A percentile compares a stretch with the other conserved stretches of the same genome.
These are phyloP conservation scores for Mimosa bimucronata DNA, from an alignment of 306 rosid species.

Conservation along the genomic window DNA sequence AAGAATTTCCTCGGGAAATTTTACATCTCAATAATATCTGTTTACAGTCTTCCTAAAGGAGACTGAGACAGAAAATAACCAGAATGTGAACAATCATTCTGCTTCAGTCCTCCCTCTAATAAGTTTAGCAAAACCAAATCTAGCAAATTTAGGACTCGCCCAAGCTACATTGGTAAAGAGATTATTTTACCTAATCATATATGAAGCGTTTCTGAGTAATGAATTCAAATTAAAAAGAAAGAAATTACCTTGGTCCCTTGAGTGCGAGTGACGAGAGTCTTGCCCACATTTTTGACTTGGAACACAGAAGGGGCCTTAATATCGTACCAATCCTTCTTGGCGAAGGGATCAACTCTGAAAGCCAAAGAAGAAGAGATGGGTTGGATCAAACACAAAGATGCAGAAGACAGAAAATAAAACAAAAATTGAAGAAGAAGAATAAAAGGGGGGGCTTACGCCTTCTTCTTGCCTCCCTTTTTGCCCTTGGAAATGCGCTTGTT, in stretches of 20 bases:
- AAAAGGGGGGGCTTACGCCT: constrained; percentile 66
- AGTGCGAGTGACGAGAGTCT: constrained; percentile 64
- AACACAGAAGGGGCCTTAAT: constrained; percentile 68
- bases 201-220: not conserved
- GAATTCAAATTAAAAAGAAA: not conserved
- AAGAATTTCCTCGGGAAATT: too few relatives aligned
- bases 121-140: not conserved
- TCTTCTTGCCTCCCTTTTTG: too few relatives aligned
- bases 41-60: too few relatives aligned
- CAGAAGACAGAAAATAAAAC: not conserved
- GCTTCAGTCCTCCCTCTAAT: too few relatives aligned
- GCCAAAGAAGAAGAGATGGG: not conserved
- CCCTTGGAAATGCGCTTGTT: constrained; percentile 82
- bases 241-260: constrained; percentile 65
- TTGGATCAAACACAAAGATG: not conserved
- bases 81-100: too few relatives aligned
- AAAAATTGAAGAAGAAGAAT: not conserved
- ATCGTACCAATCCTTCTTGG: constrained; percentile 83
- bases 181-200: not conserved
- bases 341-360: constrained; percentile 64
- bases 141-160: not conserved
- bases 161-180: not conserved
- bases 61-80: too few relatives aligned
- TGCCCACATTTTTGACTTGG: constrained; percentile 55
- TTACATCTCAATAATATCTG: too few relatives aligned